Evolutionary conservation across 306 rosid genomes (phyloP).

Genomic region (Malus domestica): DNA sequence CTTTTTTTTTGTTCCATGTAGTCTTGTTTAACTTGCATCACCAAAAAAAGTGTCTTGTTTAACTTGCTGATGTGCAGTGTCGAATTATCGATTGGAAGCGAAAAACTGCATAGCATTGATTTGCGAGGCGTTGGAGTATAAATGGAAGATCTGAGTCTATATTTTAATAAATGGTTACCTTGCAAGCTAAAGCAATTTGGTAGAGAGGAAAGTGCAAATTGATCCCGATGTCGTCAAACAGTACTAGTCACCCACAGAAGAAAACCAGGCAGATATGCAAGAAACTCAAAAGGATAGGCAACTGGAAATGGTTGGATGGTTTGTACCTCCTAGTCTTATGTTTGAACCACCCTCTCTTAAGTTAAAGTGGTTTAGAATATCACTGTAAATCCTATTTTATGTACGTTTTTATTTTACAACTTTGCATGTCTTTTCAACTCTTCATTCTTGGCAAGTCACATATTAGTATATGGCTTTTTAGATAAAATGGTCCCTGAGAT

Average conservation of each 20-base stretch:
- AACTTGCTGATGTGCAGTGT: background rate
- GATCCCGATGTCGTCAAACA: background rate
- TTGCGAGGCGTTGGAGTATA: conserved; percentile 8
- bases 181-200: background rate
- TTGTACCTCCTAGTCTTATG: background rate
- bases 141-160: background rate
- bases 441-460: background rate
- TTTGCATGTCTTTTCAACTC: background rate
- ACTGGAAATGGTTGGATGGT: background rate
- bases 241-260: background rate
- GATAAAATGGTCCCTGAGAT: no score
- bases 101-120: background rate
- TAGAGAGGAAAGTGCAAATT: background rate
- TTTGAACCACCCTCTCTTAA: background rate
- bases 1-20: background rate
- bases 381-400: background rate
- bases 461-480: background rate
- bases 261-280: background rate
- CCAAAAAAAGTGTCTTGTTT: no score
- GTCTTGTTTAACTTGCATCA: no score
- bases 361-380: background rate
- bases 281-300: background rate
- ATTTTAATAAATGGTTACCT: background rate
- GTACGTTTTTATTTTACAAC: background rate
- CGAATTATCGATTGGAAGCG: background rate